Base-by-base conservation (phyloP, 1,284 basidiomycete species). In the Porodaedalea pini region DNA sequence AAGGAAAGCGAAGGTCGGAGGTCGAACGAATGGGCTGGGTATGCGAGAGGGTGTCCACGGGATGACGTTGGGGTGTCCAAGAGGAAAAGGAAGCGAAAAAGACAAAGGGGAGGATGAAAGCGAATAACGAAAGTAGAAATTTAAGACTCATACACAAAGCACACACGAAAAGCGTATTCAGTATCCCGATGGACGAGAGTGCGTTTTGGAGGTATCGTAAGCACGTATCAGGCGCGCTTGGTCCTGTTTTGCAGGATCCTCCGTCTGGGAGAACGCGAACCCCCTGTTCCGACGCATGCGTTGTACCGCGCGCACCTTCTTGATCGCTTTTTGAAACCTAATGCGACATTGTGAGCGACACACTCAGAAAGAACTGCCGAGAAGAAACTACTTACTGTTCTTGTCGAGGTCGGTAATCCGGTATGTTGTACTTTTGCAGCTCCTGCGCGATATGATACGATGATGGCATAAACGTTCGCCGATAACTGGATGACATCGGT, bases 381-480 rank as follows among this genome's bases (percentile, higher is more conserved):
- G 32, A 47, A 47, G 32, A 51, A 52, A 29, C 47, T 32, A 83
- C 89, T 67, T 67, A 92, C 86, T 99, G 96, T 72, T 97, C 96
- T 75, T 98, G 96, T 57, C 96, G 81, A 1, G 97, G 97, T 43
- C 97, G 80, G 70, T 98, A 98, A 69, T 99, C 97, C 7, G 94
- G 94, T 61, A 98, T 87, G 70, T 98, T 97, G 77, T 97, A 98
- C 75, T 98, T 98, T 73, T 95, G 93, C 17, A 92, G 76, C 72
- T 99, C 97, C 69, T 99, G 96, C 0, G 96, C 94, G 63, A 99
- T 94, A 70, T 99, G 96, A 71, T 98, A 98, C 15, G 94, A 87
- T 48, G 86, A 80, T 0, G 97, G 97, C 61, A 76, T 74, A 72
- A 98, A 98, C 29, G 96, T 96, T 62, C 96, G 80, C 62, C 87